A percentile compares a stretch with the other conserved stretches of the same genome.
Evolutionary conservation across 345 rosid genomes (phyloP).

Genomic region (Geranium brycei): DNA sequence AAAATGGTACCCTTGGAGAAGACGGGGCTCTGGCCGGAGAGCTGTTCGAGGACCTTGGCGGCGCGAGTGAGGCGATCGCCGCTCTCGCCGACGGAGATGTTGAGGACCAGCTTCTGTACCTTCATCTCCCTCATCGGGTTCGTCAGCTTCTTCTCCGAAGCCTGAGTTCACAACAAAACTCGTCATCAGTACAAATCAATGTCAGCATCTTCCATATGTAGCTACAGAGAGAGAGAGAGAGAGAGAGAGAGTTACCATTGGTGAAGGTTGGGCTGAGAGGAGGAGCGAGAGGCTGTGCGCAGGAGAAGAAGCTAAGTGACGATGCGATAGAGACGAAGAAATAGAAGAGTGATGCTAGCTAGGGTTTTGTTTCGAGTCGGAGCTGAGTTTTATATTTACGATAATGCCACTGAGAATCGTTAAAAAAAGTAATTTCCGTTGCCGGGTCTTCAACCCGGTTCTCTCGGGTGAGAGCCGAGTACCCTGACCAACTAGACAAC

Average conservation of each 20-base stretch:
- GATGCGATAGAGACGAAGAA: no score
- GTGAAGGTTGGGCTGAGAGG: no score
- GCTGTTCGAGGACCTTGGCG: conserved; percentile 30
- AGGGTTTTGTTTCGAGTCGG: no score
- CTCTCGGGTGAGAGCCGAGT: conserved; percentile 37
- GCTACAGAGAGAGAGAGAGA: no score
- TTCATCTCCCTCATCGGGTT: conserved; percentile 34
- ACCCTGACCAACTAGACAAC: conserved; percentile 39
- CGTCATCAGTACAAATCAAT: no score
- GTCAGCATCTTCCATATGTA: no score
- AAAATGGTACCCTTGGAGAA: conserved; percentile 24
- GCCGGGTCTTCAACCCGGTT: conserved; percentile 34
- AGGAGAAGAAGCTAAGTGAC: no score
- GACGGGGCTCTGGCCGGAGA: conserved; percentile 26
- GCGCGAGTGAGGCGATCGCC: conserved; percentile 34
- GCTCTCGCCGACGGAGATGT: conserved; percentile 32
- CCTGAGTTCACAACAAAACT: conserved; percentile 4
- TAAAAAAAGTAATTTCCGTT: conserved; percentile 10
- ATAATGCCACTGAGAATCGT: no score
- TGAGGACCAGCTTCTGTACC: conserved; percentile 30
- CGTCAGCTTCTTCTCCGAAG: conserved; percentile 28
- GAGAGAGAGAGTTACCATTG: no score
- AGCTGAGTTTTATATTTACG: no score
- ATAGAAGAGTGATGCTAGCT: no score
- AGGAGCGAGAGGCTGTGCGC: no score